Evolutionary conservation across 768 basidiomycete genomes (phyloP).

Genomic region (Boletus coccyginus): DNA sequence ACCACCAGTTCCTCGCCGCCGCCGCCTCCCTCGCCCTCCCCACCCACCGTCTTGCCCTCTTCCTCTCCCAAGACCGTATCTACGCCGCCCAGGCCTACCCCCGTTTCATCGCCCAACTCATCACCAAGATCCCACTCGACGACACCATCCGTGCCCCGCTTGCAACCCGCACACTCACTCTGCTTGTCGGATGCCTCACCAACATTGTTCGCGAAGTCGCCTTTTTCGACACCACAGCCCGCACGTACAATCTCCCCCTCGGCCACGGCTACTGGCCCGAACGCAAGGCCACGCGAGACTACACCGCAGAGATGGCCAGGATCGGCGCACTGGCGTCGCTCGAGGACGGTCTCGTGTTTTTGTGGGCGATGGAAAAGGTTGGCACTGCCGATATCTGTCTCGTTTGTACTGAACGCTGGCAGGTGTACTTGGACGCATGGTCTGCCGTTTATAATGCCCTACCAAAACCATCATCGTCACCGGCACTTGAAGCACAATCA

Average conservation of each 20-base stretch:
- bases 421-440: slow-evolving; percentile 77
- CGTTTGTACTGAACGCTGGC: not conserved
- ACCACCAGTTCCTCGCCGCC: slow-evolving; percentile 56
- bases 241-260: slow-evolving; percentile 43
- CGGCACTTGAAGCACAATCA: not conserved
- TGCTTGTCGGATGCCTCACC: slow-evolving; percentile 51
- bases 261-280: slow-evolving; percentile 41
- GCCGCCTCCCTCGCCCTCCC: slow-evolving; percentile 55
- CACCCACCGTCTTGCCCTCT: slow-evolving; percentile 48
- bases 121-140: slow-evolving; percentile 52
- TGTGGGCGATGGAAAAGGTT: slow-evolving; percentile 82
- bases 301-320: slow-evolving; percentile 69
- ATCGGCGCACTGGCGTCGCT: slow-evolving; percentile 44
- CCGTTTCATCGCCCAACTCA: slow-evolving; percentile 64
- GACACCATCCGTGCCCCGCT: slow-evolving; percentile 3
- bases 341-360: slow-evolving; percentile 64
- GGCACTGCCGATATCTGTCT: not conserved
- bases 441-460: slow-evolving; percentile 37
- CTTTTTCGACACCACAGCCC: slow-evolving; percentile 58
- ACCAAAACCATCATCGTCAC: not conserved
- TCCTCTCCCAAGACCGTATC: slow-evolving; percentile 70
- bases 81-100: slow-evolving; percentile 77
- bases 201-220: slow-evolving; percentile 57
- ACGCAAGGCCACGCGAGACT: slow-evolving; percentile 61
- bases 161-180: slow-evolving; percentile 37